These are phyloP conservation scores for Mediolabrus comicus DNA, from an alignment of 108 stramenopile species.

Conservation along the genomic window DNA sequence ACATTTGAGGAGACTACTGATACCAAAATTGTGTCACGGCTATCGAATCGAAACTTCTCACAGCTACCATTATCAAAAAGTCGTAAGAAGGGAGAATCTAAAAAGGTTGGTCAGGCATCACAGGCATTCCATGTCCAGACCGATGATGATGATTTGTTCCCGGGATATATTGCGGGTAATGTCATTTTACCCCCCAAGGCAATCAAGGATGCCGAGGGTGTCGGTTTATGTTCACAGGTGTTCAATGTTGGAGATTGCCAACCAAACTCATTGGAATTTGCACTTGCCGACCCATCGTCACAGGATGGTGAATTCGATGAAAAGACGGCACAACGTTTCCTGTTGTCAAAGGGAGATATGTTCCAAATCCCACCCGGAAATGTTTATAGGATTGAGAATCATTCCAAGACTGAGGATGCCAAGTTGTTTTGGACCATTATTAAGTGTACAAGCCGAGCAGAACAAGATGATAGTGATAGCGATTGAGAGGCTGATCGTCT, in stretches of 20 bases:
- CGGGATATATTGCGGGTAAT: conserved; percentile 88
- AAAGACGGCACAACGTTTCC: conserved; percentile 83
- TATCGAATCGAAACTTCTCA: conserved; percentile 53
- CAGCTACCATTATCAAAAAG: conserved; percentile 55
- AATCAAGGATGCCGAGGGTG: conserved; percentile 90
- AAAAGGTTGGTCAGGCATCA: conserved; percentile 73
- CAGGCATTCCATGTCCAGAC: conserved; percentile 83
- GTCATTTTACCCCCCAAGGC: conserved; percentile 79
- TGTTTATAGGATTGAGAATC: conserved; percentile 91
- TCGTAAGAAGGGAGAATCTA: conserved; percentile 64
- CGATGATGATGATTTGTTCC: conserved; percentile 58
- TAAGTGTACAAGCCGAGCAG: conserved; percentile 40
- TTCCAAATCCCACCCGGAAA: conserved; percentile 96
- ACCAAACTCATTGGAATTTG: conserved; percentile 79
- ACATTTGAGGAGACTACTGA: conserved; percentile 43
- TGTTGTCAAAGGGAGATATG: conserved; percentile 88
- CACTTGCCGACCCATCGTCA: conserved; percentile 70
- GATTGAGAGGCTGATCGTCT: background rate
- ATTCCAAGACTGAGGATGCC: conserved; percentile 65
- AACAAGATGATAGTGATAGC: conserved; percentile 34
- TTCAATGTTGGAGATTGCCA: conserved; percentile 86
- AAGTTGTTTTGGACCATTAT: conserved; percentile 93
- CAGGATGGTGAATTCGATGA: conserved; percentile 74
- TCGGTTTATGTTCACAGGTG: conserved; percentile 83
- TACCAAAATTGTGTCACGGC: conserved; percentile 64